Evolutionary conservation across 1,284 basidiomycete species (phyloP), one percentile per base, ranked within the genome.

Genomic region (Ceratobasidium sp.): DNA sequence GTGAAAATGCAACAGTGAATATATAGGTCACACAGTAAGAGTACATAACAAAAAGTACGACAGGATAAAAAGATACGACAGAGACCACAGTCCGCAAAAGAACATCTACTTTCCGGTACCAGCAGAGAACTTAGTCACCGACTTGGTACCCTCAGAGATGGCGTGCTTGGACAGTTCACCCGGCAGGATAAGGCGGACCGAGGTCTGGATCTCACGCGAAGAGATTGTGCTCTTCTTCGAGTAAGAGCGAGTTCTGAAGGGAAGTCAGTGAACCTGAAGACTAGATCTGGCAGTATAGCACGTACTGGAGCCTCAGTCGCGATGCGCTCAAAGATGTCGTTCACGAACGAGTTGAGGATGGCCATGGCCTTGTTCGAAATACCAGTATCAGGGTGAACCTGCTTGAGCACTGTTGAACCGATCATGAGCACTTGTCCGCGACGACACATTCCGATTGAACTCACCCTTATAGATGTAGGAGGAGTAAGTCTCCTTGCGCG

Each of bases 361-460:
- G 91, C 89, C 95, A 97, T 97, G 48, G 94, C 95, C 86, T 96
- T 97, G 89, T 96, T 97, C 74, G 92, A 92, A 82, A 97, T 96
- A 89, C 96, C 96, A 76, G 93, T 97, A 80, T 97, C 96, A 72
- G 95, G 96, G 85, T 97, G 95, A 74, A 97, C 95, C 80, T 94
- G 92, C 83, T 91, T 94, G 75, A 94, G 85, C 75, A 94, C 92
- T 92, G 74, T 45, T 32, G 16, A 12, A 60, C n/a, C 21, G 14
- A 1, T 34, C 26, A 67, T 36, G 52, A 65, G 23, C 53, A 12
- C 8, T 72, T 64, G 70, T 65, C 52, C 71, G 55, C 48, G 75
- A 50, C 75, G 71, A n/a, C n/a, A 74, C 32, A 48, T 62, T 18
- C 9, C 9, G 39, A 58, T 32, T 39, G 14, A 36, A 81, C 86